Base-by-base conservation (phyloP, 768 basidiomycete species). In the Naematelia encephala region DNA sequence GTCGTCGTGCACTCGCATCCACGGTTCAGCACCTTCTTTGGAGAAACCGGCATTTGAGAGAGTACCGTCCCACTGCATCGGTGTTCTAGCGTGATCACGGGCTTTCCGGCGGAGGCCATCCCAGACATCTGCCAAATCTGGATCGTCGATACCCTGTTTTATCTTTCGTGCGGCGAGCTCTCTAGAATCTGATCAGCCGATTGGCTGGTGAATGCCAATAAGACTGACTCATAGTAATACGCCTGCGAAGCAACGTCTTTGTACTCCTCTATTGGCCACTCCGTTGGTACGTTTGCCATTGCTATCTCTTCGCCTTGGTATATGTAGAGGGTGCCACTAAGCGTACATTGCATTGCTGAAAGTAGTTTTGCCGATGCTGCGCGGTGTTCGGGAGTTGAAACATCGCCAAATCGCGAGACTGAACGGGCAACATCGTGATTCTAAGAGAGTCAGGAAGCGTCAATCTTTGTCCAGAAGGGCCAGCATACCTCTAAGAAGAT, bases 1-100 rank as follows among this genome's bases (percentile, higher is more conserved):
- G 63, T 87, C 85, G 34, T 86, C 85, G 65, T 87, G 84, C 5
- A 85, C 82, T 22, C 85, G 79, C 85, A 88, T 88, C 87, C 86
- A 88, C 0, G 87, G 86, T n/a, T n/a, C n/a, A 1, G 73, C 80
- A 0, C 27, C 43, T 11, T n/a, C n/a, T 1, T 81, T 83, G 0
- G 81, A 78, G 71, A 88, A 88, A 0, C 87, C 87, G 0, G 81
- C 85, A 54, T 87, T 79, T 5, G 72, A 16, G n/a, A n/a, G n/a
- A 2, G 79, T 72, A 8, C 77, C 55, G 60, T 85, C 78, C 86
- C 87, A 87, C 84, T 87, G 55, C 81, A 89, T 83, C 0, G 88
- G 87, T 4, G 83, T 82, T 0, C 87, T 81, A 12, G 83, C 81
- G 72, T 89, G 85, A 67, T 89, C 87, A 26, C 88, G 80, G 1